Evolutionary conservation across 1,284 basidiomycete genomes (phyloP), one percentile per base, ranked within the genome.

Genomic region (Microbotryomycetes sp.): DNA sequence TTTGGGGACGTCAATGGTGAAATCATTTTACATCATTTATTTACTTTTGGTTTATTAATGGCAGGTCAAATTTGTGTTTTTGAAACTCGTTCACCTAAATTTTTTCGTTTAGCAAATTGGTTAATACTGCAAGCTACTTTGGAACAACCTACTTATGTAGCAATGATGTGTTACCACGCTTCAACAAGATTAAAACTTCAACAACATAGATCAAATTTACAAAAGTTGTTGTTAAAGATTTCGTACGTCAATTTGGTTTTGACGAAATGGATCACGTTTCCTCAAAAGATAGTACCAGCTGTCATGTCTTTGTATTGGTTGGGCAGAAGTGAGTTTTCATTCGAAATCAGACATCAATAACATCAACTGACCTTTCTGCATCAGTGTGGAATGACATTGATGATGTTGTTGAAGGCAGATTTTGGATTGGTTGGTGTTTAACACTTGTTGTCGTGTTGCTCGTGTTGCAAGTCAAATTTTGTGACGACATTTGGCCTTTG

Each of bases 251-350:
- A 54, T 6, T 36, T 65, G 2, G 5, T 32, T 6, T 47, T 62
- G 53, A 59, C 63, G n/a, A 51, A 30, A 22, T 36, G 45, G 28
- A 55, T 57, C 50, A 59, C 60, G n/a, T 62, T 53, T 22, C 60
- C 60, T 14, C 63, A 65, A 23, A 65, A 65, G 23, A 16, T 65
- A 5, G 36, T 52, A 1, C 63, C 63, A 3, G 57, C 59, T 4
- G 63, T 54, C 1, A 56, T 65, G n/a, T 54, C 56, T 6, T n/a
- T 65, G 2, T 62, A 62, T 46, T 65, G 63, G 60, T 57, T 65
- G 30, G 63, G 29, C 1, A 19, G 28, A 47, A 65, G 63, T 65
- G 49, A 25, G 63, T 53, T 3, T n/a, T 30, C 3, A 4, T 12
- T 7, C 22, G 23, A 4, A 19, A 46, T 1, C 23, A 6, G 7